phyloP scores from a whole-genome alignment of 306 rosid species.

The Cucumis cinereus region DNA sequence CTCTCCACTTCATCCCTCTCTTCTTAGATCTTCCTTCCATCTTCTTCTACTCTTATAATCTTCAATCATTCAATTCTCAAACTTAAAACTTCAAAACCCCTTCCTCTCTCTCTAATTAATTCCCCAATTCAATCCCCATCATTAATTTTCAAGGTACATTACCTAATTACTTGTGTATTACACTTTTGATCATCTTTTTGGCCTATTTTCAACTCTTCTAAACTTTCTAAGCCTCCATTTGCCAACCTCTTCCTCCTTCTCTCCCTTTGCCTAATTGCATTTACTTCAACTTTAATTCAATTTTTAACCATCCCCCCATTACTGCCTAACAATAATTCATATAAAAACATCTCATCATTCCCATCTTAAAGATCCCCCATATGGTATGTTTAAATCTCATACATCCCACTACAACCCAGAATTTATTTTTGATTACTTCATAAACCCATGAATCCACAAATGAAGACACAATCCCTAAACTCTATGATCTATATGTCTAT shows the following conservation, averaged over 20 bases:
- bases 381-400: neutral
- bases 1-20: neutral
- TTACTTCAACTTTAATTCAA: constrained; percentile 1
- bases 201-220: neutral
- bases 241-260: neutral
- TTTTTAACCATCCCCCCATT: neutral
- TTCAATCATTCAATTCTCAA: neutral
- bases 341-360: neutral
- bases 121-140: neutral
- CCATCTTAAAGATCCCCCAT: neutral
- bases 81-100: neutral
- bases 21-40: neutral
- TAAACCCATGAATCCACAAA: neutral
- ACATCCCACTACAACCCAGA: neutral
- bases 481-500: neutral
- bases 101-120: neutral
- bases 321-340: neutral
- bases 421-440: neutral
- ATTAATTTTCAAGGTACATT: neutral
- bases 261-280: neutral
- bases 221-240: neutral
- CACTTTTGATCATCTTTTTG: neutral
- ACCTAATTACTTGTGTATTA: neutral
- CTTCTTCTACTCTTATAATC: neutral
- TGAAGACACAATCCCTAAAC: neutral